Percentiles rank a stretch among this genome's conserved stretches.
Conservation (phyloP, 2,329 filamentous ascomycete species). For the Ilyonectria mors-panacis region DNA sequence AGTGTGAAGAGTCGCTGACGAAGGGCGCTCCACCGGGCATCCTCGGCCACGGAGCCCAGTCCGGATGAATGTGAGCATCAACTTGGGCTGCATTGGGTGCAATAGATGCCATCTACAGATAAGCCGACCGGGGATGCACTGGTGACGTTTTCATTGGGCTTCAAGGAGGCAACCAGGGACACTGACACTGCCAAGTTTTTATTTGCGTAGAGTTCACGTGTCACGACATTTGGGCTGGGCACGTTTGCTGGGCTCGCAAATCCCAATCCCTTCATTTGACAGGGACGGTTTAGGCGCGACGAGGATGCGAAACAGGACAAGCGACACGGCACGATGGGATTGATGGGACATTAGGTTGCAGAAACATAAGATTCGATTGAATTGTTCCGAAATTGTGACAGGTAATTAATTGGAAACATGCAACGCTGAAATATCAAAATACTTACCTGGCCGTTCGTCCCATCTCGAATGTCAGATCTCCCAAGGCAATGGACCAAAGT, state of each 20-base stretch:
- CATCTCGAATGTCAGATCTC: slow-evolving; percentile 13
- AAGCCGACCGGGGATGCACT: slow-evolving; percentile 4
- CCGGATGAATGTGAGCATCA: not conserved
- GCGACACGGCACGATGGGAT: not conserved
- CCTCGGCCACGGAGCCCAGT: slow-evolving; percentile 4
- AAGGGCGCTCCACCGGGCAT: slow-evolving; percentile 17
- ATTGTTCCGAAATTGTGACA: not conserved
- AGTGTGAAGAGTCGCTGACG: slow-evolving; percentile 13
- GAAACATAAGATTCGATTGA: not conserved
- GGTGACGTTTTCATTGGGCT: slow-evolving; percentile 10
- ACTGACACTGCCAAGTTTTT: not conserved
- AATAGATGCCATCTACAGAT: not conserved
- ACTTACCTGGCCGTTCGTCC: slow-evolving; percentile 14
- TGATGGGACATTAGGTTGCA: not conserved
- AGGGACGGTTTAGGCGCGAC: not conserved
- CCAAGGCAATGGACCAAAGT: slow-evolving; percentile 17
- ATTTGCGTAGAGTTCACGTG: slow-evolving; percentile 20
- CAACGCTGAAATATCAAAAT: slow-evolving; percentile 22
- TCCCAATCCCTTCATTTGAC: slow-evolving; percentile 4
- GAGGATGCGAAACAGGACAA: not conserved
- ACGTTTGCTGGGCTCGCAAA: not conserved
- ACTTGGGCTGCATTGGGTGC: not conserved
- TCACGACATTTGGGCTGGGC: not conserved
- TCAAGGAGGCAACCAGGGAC: not conserved
- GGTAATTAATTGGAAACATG: not conserved